A percentile compares a stretch with the other conserved stretches of the same genome.
Conservation (phyloP, 768 basidiomycete genomes). For the Mycena floridula region DNA sequence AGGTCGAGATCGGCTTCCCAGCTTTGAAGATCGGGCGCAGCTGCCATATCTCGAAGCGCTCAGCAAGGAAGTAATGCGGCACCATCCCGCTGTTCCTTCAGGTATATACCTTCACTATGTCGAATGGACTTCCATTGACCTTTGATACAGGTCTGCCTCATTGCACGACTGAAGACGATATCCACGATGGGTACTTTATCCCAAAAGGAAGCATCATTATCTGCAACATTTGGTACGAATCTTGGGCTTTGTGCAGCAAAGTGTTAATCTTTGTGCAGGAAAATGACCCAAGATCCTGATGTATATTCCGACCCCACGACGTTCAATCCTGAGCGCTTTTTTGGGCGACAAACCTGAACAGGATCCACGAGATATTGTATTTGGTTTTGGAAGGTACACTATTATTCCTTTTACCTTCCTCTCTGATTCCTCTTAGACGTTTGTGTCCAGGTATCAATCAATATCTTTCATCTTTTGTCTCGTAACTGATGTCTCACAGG, state of each 20-base stretch:
- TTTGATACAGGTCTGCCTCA: slow-evolving; percentile 8
- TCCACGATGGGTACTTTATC: slow-evolving; percentile 7
- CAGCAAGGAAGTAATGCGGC: slow-evolving; percentile 28
- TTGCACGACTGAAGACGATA: slow-evolving; percentile 5
- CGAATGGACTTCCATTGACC: background rate
- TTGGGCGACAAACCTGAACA: background rate
- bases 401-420: no score
- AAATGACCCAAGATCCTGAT: slow-evolving; percentile 3
- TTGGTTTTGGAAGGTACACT: slow-evolving; percentile 2
- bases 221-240: slow-evolving; percentile 4
- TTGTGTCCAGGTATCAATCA: no score
- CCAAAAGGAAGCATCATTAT: slow-evolving; percentile 3
- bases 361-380: slow-evolving; percentile 5
- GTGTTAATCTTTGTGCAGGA: slow-evolving; percentile 10
- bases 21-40: slow-evolving; percentile 20
- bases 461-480: no score
- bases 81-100: slow-evolving; percentile 24
- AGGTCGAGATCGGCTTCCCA: slow-evolving; percentile 27
- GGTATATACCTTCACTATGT: slow-evolving; percentile 26
- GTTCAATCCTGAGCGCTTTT: background rate
- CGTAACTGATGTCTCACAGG: background rate
- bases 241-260: background rate
- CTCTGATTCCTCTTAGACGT: no score
- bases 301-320: slow-evolving; percentile 2
- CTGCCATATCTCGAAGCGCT: slow-evolving; percentile 29